Percentiles rank a stretch among this genome's conserved stretches.
These are phyloP conservation scores for Suillus bovinus DNA, from an alignment of 768 basidiomycete genomes.

Conservation along the genomic window DNA sequence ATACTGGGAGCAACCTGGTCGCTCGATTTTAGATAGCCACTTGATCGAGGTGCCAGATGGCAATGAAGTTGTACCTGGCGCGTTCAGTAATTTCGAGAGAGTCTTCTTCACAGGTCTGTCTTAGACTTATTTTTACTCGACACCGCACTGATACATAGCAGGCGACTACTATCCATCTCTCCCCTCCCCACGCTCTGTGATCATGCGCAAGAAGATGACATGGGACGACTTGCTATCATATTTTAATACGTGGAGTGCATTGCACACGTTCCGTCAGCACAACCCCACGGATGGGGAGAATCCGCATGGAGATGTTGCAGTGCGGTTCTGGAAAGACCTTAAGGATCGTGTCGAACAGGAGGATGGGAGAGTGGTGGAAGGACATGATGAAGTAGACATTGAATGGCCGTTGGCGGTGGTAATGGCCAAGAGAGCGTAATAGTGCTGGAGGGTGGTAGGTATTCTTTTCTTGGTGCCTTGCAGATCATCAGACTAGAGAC, in stretches of 20 bases:
- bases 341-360: slow-evolving; percentile 38
- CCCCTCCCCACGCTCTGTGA: slow-evolving; percentile 38
- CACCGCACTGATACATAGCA: slow-evolving; percentile 15
- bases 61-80: slow-evolving; percentile 31
- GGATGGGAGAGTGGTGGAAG: slow-evolving; percentile 22
- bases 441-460: neutral
- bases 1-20: slow-evolving; percentile 78
- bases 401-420: slow-evolving; percentile 42
- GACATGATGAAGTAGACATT: slow-evolving; percentile 34
- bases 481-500: neutral
- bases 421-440: slow-evolving; percentile 14
- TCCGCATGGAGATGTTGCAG: slow-evolving; percentile 60
- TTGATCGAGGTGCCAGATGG: slow-evolving; percentile 66
- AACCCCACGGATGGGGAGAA: slow-evolving; percentile 55
- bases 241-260: slow-evolving; percentile 67
- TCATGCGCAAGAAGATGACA: slow-evolving; percentile 58
- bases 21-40: slow-evolving; percentile 70
- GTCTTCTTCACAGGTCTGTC: slow-evolving; percentile 59
- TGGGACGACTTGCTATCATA: slow-evolving; percentile 71
- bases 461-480: neutral
- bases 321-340: slow-evolving; percentile 60
- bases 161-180: slow-evolving; percentile 43
- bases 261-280: slow-evolving; percentile 64
- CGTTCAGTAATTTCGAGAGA: slow-evolving; percentile 46
- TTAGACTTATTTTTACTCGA: neutral